Percentiles rank a stretch among this genome's conserved stretches.
Conservation (phyloP, 805 yeast species). For the Candida maris region DNA sequence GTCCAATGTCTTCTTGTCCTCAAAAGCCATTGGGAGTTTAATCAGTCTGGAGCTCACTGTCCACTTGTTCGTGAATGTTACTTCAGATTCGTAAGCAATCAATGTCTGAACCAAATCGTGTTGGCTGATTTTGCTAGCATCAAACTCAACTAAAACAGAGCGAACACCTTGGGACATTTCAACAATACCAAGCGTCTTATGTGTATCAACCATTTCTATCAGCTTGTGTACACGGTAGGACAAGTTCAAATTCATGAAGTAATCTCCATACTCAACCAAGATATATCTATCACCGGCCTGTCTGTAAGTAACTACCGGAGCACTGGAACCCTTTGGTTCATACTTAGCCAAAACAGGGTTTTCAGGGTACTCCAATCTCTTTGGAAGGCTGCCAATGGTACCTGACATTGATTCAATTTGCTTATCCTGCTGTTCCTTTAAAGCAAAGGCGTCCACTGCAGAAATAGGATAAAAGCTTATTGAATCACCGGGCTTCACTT, state of each 20-base stretch:
- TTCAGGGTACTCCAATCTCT: conserved; percentile 45
- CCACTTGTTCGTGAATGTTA: conserved; percentile 77
- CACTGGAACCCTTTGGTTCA: conserved; percentile 42
- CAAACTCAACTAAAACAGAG: conserved; percentile 85
- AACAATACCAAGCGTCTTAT: conserved; percentile 72
- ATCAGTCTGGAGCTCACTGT: conserved; percentile 76
- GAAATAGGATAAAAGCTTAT: conserved; percentile 77
- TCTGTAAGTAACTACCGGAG: conserved; percentile 79
- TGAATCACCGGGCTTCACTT: conserved; percentile 89
- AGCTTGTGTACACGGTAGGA: conserved; percentile 82
- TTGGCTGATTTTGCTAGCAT: conserved; percentile 63
- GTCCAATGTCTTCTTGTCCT: conserved; percentile 81
- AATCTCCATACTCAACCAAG: conserved; percentile 89
- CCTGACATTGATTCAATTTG: conserved; percentile 47
- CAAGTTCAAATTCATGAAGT: conserved; percentile 77
- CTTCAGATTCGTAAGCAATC: conserved; percentile 71
- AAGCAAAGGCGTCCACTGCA: conserved; percentile 60
- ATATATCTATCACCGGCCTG: conserved; percentile 97
- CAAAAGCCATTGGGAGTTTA: conserved; percentile 93
- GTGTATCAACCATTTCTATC: conserved; percentile 63
- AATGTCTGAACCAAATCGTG: conserved; percentile 56
- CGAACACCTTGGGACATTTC: conserved; percentile 98
- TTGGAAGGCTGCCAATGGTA: conserved; percentile 27
- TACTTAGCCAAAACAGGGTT: conserved; percentile 64
- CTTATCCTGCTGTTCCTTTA: conserved; percentile 60